A percentile compares a stretch with the other conserved stretches of the same genome.
Conservation (phyloP, 306 rosid species). For the Medicago arabica region DNA sequence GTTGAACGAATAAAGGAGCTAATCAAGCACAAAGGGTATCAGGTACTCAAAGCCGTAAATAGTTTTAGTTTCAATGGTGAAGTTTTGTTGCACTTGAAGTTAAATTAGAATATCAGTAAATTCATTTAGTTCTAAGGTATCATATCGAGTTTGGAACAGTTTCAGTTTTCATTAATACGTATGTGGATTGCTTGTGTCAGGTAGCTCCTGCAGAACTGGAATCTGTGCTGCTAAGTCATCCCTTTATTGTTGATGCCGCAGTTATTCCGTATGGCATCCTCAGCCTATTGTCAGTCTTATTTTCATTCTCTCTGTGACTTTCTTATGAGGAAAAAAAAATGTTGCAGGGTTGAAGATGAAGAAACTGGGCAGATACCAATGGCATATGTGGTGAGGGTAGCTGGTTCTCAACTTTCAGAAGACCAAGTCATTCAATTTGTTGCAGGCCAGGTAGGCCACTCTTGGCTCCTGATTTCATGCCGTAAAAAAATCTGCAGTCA, state of each 20-base stretch:
- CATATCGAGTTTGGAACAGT: slow-evolving; percentile 5
- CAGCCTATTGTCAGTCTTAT: slow-evolving; percentile 1
- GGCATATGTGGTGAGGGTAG: slow-evolving; percentile 81
- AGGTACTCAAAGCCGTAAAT: slow-evolving; percentile 55
- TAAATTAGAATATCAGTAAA: background rate
- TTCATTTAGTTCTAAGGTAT: slow-evolving; percentile 16
- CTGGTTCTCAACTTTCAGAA: slow-evolving; percentile 59
- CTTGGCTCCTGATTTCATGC: background rate
- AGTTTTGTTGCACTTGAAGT: slow-evolving; percentile 12
- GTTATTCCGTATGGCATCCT: slow-evolving; percentile 74
- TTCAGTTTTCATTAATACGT: slow-evolving; percentile 12
- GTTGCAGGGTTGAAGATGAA: slow-evolving; percentile 76
- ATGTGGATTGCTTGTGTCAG: slow-evolving; percentile 46
- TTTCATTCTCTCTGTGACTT: slow-evolving; percentile 31
- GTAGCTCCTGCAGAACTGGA: slow-evolving; percentile 97
- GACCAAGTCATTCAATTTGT: slow-evolving; percentile 83
- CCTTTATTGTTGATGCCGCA: slow-evolving; percentile 81
- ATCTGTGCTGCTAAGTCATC: slow-evolving; percentile 78
- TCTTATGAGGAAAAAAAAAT: slow-evolving; percentile 10
- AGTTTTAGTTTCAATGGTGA: slow-evolving; percentile 28
- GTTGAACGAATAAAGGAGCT: slow-evolving; percentile 89
- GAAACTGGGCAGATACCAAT: slow-evolving; percentile 90
- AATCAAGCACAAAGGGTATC: slow-evolving; percentile 88
- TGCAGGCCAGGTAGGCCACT: slow-evolving; percentile 63
- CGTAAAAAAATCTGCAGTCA: background rate